Evolutionary conservation across 2,329 filamentous ascomycete species (phyloP), one percentile per base, ranked within the genome.

Genomic region (Pseudomassariella vexata): DNA sequence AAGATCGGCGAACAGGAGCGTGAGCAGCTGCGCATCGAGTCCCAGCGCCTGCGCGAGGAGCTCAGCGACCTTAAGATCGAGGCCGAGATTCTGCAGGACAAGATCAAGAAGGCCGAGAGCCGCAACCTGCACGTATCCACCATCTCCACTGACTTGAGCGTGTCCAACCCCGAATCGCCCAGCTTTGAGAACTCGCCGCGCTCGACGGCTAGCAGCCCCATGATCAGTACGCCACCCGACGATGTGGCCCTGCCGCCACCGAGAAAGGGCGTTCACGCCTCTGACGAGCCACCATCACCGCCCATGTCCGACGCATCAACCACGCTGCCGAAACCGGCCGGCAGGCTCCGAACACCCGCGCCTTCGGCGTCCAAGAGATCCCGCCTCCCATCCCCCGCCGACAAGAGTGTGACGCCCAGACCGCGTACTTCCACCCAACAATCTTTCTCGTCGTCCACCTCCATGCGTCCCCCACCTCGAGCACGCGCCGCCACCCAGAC

Each of bases 21-120:
- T 51, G 92, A 98, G 59, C 63, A 68, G 6, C 67, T 98, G 39
- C 79, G 92, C 30, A 95, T 98, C 48, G 89, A 96, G 50, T 78
- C 83, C 8, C 92, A 98, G 60, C 76, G 90, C 30, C 65, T 96
- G 39, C 80, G 87, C 23, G 89, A 95, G 51, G 92, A 98, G 57
- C 69, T 96, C 9, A 84, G 85, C 5, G 92, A 98, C 55, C 72
- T 95, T 46, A 94, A 87, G 66, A 87, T 98, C 41, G 92, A 98
- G 62, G 82, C 84, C 38, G 92, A 96, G 53, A 92, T 98, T 50
- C 76, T 90, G 50, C 83, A 92, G 52, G 87, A 95, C 68, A 96
- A 95, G 70, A 69, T 96, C 52, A 85, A 85, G 53, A 84, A 89
- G 57, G 66, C 76, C 26, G 72, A 76, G 42, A 45, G 55, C 15